Base-by-base conservation (phyloP, 768 basidiomycete species). In the Hericium coralloides region DNA sequence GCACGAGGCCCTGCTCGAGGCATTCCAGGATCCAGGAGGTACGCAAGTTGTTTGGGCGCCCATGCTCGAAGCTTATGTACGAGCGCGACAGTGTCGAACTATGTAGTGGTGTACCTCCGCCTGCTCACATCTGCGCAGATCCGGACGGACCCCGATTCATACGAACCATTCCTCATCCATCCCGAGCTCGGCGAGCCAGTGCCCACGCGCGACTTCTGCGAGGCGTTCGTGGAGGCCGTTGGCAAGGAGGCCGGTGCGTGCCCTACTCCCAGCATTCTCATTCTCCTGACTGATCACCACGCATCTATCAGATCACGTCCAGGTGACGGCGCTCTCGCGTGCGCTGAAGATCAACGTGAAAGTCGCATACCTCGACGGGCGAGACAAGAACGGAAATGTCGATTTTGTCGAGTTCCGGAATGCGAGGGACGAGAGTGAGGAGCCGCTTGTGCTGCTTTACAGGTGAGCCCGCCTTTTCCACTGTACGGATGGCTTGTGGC, bases 101-200 rank as follows among this genome's bases (percentile, higher is more conserved):
- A 82, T 22, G 82, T 92, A 66, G 85, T 91, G 20, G 79, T 85
- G 59, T 92, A 85, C 68, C 76, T 98, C 62, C 81, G 95, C 48
- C 75, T 95, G 56, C 70, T 94, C 18, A 89, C 95, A 62, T 89
- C 91, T 0, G 85, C 92, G 2, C 83, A 91, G 69, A 87, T 95
- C 58, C 85, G 86, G 20, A 66, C 77, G 4, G 76, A 88, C 61
- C 73, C 79, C 8, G 76, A 81, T 2, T 72, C 74, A 47, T 93
- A 84, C 66, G 74, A 76, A 15, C 80, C 79, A 18, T 95, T 94
- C 74, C 76, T 95, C 7, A 79, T 86, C 60, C 80, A 91, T 54
- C 89, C 89, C 1, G 87, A 92, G 26, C 80, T 81, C 0, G 81
- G 77, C 25, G 78, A 79, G 23, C 74, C 72, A 12, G 77, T 88